A percentile compares a stretch with the other conserved stretches of the same genome.
Conservation (phyloP, 2,329 filamentous ascomycete species). For the Colletotrichum orbiculare region DNA sequence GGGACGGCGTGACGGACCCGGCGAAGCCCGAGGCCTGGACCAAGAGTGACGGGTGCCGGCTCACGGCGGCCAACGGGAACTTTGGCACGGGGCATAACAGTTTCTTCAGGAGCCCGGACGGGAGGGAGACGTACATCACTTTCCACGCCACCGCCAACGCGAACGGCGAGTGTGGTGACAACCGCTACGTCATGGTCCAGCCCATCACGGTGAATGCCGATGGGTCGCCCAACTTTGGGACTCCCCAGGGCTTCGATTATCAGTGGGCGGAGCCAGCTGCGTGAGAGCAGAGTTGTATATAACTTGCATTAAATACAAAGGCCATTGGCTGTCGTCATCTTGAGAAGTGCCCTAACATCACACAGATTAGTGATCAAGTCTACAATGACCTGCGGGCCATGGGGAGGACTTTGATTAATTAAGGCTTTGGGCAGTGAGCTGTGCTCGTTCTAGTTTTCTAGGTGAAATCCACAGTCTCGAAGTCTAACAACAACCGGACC, state of each 20-base stretch:
- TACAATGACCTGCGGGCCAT: too few species aligned
- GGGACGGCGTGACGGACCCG: conserved; percentile 62
- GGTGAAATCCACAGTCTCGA: too few species aligned
- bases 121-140: conserved; percentile 63
- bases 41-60: conserved; percentile 61
- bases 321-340: background rate
- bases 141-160: conserved; percentile 65
- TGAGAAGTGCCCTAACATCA: background rate
- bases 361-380: background rate
- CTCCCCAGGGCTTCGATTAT: conserved; percentile 38
- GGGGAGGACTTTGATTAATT: too few species aligned
- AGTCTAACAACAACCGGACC: too few species aligned
- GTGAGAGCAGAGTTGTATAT: background rate
- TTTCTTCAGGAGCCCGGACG: conserved; percentile 68
- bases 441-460: too few species aligned
- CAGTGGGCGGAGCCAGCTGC: conserved; percentile 40
- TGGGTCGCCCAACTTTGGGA: conserved; percentile 64
- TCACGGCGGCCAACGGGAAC: conserved; percentile 65
- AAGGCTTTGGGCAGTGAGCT: too few species aligned
- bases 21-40: conserved; percentile 56
- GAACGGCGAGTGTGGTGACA: conserved; percentile 62
- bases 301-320: too few species aligned
- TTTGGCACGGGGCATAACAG: conserved; percentile 68
- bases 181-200: conserved; percentile 65
- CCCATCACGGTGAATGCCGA: conserved; percentile 61